These are phyloP conservation scores for Coemansia sp. DNA, from an alignment of 192 early-diverging fungal genomes.

Conservation along the genomic window DNA sequence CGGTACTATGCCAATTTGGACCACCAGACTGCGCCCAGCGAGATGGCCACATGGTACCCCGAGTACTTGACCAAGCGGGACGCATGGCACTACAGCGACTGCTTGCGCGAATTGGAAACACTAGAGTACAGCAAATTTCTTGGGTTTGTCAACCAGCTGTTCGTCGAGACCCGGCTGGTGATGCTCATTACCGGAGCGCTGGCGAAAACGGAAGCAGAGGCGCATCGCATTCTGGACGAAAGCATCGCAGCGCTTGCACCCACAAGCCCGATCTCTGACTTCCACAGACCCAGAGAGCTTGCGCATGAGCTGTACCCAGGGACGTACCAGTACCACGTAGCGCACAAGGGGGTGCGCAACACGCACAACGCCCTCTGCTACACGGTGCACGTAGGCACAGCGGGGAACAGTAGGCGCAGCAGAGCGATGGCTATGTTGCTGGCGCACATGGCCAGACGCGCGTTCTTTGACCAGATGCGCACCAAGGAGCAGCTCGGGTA, in stretches of 20 bases:
- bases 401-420: constrained; percentile 56
- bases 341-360: constrained; percentile 26
- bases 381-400: constrained; percentile 67
- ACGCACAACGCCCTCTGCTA: constrained; percentile 84
- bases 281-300: not conserved
- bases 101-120: not conserved
- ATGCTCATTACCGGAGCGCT: constrained; percentile 7
- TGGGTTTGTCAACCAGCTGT: too few species aligned
- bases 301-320: constrained; percentile 8
- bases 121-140: not conserved
- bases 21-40: not conserved
- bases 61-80: not conserved
- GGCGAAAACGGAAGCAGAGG: not conserved
- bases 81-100: not conserved
- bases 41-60: not conserved
- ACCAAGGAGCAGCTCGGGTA: constrained; percentile 82
- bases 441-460: constrained; percentile 70
- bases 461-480: constrained; percentile 85
- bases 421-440: constrained; percentile 65
- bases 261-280: not conserved
- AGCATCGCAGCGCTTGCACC: not conserved
- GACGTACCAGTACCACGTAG: constrained; percentile 13
- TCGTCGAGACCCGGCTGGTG: not conserved
- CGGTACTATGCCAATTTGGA: not conserved
- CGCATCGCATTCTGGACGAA: not conserved